These are phyloP conservation scores for Russula emetica DNA, from an alignment of 768 basidiomycete genomes.

Conservation along the genomic window DNA sequence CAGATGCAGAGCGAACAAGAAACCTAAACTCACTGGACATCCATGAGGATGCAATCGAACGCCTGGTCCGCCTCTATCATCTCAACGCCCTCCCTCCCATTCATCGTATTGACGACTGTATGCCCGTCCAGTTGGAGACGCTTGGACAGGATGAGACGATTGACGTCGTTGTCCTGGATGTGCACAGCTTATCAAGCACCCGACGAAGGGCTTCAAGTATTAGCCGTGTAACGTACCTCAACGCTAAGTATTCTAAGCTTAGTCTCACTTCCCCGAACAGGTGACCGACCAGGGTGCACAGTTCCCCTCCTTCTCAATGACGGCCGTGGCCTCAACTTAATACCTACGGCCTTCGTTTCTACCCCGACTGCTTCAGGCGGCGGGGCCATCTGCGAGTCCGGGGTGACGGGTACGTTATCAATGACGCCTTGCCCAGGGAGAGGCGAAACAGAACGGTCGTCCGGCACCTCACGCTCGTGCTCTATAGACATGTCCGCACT, in stretches of 20 bases:
- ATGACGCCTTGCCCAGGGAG: background rate
- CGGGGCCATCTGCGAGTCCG: background rate
- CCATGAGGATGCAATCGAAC: constrained; percentile 78
- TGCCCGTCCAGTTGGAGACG: constrained; percentile 64
- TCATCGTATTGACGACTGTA: constrained; percentile 57
- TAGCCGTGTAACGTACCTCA: constrained; percentile 45
- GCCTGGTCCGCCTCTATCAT: constrained; percentile 50
- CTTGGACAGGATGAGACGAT: constrained; percentile 65
- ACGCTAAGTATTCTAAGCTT: constrained; percentile 56
- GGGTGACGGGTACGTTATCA: background rate
- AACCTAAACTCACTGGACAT: constrained; percentile 57
- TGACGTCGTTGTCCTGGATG: constrained; percentile 62
- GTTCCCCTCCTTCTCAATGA: constrained; percentile 2
- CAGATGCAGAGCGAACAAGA: background rate
- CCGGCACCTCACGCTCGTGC: background rate
- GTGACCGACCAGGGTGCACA: constrained; percentile 28
- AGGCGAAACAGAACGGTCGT: background rate
- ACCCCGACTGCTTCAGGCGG: background rate
- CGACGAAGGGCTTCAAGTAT: too few species aligned
- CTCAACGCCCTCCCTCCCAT: constrained; percentile 73
- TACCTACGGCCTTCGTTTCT: background rate
- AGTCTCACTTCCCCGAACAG: constrained; percentile 17
- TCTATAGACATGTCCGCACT: background rate
- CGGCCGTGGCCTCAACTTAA: background rate
- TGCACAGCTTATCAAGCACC: constrained; percentile 30